Base-by-base conservation (phyloP, 2,329 filamentous ascomycete species). In the Trichoderma asperellum region DNA sequence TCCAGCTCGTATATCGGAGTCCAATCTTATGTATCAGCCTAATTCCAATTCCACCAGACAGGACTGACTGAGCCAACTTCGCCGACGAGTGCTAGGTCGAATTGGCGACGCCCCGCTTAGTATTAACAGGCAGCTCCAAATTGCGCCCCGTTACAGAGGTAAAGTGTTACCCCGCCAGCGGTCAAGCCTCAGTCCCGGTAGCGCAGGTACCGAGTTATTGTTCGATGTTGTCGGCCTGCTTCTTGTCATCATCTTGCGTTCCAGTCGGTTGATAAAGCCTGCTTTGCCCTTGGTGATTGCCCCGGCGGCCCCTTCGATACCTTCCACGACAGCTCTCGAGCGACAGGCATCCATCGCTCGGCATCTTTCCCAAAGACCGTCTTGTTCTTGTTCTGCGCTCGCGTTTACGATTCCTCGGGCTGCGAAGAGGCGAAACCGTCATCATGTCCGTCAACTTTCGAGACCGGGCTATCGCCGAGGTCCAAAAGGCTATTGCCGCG, bases 391-490 rank as follows among this genome's bases (percentile, higher is more conserved):
- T 21, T 63, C 34, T 35, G 32, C 56, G 18, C 24, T 32, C 18
- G 40, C 37, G 16, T 47, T 37, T 21, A 43, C 47, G 18, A 40
- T 35, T 56, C 14, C 40, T 27, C 57, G 49, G 37, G 34, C 53
- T 47, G 27, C 65, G 32, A 68, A 32, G 29, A 68, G 32, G 55
- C 35, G 40, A 55, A 69, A 70, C 35, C 71, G 71, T 77, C 82
- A 84, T 77, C 76, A 97, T 97, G 94, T 97, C 94, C 73, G 96
- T 93, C 81, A 96, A 99, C 84, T 99, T 98, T 80, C 89, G 97
- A 77, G 94, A 94, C 77, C 93, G 95, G 76, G 96, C 96, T 76
- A 98, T 98, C 84, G 93, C 96, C 78, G 91, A 92, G 81, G 95
- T 99, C 77, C 97, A 97, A 83, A 96, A 97, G 82, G 96, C 96